Base-by-base conservation (phyloP, 2,329 filamentous ascomycete species). In the Diplodia seriata region DNA sequence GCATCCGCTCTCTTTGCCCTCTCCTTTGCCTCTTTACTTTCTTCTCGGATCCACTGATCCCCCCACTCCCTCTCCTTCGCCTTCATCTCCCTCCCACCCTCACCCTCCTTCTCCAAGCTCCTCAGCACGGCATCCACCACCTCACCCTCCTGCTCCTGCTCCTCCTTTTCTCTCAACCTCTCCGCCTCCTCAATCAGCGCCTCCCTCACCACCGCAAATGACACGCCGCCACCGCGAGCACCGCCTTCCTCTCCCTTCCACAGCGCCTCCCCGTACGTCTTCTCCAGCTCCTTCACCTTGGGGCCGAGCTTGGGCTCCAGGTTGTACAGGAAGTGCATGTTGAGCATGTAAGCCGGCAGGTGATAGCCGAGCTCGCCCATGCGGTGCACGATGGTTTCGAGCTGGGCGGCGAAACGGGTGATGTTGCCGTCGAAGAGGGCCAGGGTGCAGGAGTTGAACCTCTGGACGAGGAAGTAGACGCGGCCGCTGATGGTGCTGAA, bases 141-240 rank as follows among this genome's bases (percentile, higher is more conserved):
- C 43, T 50, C 26, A 1, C 50, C 57, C 26, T 15, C 23, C 43
- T 49, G 18, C 57, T 20, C 31, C 29, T 14, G 11, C 43, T n/a
- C 40, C 57, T 15, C 4, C 57, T 38, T 36, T 40, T 31, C 15
- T 15, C 43, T 50, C 43, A 62, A 26, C 43, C 57, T 49, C 43
- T 23, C 33, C 29, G 50, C 47, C 59, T 51, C 59, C 47, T 12
- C 59, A 18, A 53, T 18, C n/a, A 63, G 23, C n/a, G 11, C 31
- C 47, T 38, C 59, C 43, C 47, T 38, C 47, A 63, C 4, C 11
- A 38, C 29, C 43, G 15, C 59, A 29, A 63, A 63, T 47, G 14
- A 23, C 47, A 63, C 29, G 3, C 43, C 47, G 2, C 33, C 23
- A 8, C 6, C 23, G 20, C 12, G 23, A 26, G 23, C 20, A 8